Conservation (phyloP, 805 yeast species). For the Saitoella complicata region DNA sequence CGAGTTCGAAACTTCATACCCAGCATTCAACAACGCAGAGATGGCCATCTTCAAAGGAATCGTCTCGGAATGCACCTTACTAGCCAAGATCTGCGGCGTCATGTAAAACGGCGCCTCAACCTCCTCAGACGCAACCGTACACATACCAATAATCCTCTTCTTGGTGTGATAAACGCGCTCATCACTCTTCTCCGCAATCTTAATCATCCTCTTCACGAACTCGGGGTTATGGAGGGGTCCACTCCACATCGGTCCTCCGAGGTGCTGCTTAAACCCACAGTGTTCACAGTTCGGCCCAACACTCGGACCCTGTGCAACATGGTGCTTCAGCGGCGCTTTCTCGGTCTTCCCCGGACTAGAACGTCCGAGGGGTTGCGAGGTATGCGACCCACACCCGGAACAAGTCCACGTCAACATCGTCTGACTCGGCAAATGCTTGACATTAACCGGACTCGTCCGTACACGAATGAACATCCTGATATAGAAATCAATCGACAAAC, state of each 20-base stretch:
- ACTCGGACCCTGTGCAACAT: conserved; percentile 49
- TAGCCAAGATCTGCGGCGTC: conserved; percentile 59
- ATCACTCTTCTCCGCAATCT: conserved; percentile 35
- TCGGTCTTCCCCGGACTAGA: conserved; percentile 22
- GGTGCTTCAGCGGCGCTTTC: conserved; percentile 29
- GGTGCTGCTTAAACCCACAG: conserved; percentile 55
- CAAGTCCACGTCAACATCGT: conserved; percentile 72
- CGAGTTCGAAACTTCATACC: conserved; percentile 67
- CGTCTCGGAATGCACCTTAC: conserved; percentile 64
- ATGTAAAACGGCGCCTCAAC: conserved; percentile 58
- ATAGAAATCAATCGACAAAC: conserved; percentile 82
- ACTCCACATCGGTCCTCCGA: conserved; percentile 96
- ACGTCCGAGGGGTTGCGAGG: conserved; percentile 63
- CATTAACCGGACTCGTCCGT: conserved; percentile 59
- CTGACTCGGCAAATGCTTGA: conserved; percentile 57
- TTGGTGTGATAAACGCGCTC: conserved; percentile 55
- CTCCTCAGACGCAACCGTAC: conserved; percentile 66
- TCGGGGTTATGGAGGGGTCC: conserved; percentile 55
- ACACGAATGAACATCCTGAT: conserved; percentile 74
- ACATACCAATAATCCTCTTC: conserved; percentile 82
- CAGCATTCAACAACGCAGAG: conserved; percentile 72
- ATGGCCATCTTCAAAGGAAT: conserved; percentile 59
- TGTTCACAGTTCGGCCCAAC: conserved; percentile 45
- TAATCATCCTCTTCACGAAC: conserved; percentile 49
- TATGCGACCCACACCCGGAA: conserved; percentile 65